Evolutionary conservation across 371 early-diverging fungal species (phyloP), one percentile per base, ranked within the genome.

Genomic region (Basidiobolus meristosporus): DNA sequence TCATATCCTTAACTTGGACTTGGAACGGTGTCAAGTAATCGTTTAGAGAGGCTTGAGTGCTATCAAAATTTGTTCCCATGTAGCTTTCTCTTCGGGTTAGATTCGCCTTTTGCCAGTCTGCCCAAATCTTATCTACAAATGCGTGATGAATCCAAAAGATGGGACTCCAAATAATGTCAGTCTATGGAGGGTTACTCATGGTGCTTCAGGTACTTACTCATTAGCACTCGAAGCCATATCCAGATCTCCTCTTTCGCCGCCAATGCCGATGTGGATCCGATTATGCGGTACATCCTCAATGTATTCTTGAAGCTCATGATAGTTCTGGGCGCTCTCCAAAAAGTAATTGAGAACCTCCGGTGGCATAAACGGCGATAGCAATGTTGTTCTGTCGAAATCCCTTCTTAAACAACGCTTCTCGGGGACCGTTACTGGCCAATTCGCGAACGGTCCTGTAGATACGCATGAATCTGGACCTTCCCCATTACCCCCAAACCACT

Each of bases 131-230:
- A 33, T 44, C 40, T 12, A 70, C 44, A 44, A 60, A 65, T 40
- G 52, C 41, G 46, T 75, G 76, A 43, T 72, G 72, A 31, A 72
- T 44, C 38, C 42, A 70, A 45, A 75, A 75, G 12, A 72, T 41
- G 14, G 70, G 71, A 47, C n/a, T n/a, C n/a, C n/a, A n/a, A n/a
- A n/a, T n/a, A n/a, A n/a, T n/a, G n/a, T n/a, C n/a, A n/a, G n/a
- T n/a, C n/a, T n/a, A n/a, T n/a, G n/a, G n/a, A n/a, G n/a, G n/a
- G n/a, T n/a, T n/a, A n/a, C n/a, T n/a, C n/a, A n/a, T n/a, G n/a
- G n/a, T n/a, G n/a, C n/a, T n/a, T n/a, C n/a, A n/a, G n/a, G n/a
- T n/a, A n/a, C n/a, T n/a, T n/a, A n/a, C n/a, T 75, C 76, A 53
- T 67, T 66, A 36, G 65, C 26, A 18, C 42, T 46, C 14, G 17